Conservation (phyloP, 345 rosid species). For the Lenwebbia sp. region DNA sequence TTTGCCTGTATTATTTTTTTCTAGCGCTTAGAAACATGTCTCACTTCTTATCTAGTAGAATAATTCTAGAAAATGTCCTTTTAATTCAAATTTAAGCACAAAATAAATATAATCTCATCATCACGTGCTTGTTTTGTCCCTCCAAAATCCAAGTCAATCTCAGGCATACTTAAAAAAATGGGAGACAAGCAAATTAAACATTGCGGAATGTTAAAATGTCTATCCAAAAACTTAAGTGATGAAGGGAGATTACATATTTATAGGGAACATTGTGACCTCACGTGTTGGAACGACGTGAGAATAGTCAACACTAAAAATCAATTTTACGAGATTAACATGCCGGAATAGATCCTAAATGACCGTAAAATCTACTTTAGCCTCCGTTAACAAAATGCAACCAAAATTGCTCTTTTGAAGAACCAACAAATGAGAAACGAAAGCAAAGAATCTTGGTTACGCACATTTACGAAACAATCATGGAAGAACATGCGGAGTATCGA, state of each 20-base stretch:
- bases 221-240: neutral
- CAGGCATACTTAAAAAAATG: too few species aligned
- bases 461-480: conserved; percentile 45
- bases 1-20: too few species aligned
- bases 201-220: neutral
- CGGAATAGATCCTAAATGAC: neutral
- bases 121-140: too few species aligned
- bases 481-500: conserved; percentile 42
- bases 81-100: too few species aligned
- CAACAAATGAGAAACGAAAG: neutral
- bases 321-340: neutral
- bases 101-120: too few species aligned
- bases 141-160: too few species aligned
- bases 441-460: neutral
- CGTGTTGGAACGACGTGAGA: neutral
- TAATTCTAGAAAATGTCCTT: too few species aligned
- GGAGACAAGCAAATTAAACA: too few species aligned
- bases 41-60: too few species aligned
- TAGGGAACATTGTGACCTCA: neutral
- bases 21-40: too few species aligned
- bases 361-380: neutral
- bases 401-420: too few species aligned
- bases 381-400: too few species aligned
- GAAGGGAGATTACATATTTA: neutral
- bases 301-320: neutral